A percentile compares a stretch with the other conserved stretches of the same genome.
Evolutionary conservation across 768 basidiomycete species (phyloP).

Genomic region (Suillus lakei): DNA sequence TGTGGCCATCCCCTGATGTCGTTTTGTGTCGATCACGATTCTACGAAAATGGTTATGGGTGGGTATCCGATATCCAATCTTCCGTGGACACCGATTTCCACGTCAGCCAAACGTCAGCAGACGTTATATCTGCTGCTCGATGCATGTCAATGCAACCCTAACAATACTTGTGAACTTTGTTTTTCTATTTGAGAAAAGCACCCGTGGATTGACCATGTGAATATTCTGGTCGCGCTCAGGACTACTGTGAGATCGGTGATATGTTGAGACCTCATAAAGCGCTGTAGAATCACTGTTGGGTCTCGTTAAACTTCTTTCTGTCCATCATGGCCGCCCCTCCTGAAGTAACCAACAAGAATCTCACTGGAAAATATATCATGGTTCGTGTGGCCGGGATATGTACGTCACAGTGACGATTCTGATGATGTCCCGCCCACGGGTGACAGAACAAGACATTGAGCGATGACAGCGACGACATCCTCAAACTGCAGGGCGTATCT

Average conservation of each 20-base stretch:
- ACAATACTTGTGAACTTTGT: no score
- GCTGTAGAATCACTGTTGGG: no score
- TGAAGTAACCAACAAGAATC: conserved; percentile 59
- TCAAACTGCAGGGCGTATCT: conserved; percentile 70
- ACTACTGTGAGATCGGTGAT: not conserved
- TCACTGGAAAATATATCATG: conserved; percentile 67
- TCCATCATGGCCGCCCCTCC: conserved; percentile 67
- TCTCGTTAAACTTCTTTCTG: not conserved
- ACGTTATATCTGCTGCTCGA: no score
- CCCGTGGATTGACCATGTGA: not conserved
- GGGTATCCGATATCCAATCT: not conserved
- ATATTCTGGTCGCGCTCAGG: not conserved
- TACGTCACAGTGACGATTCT: not conserved
- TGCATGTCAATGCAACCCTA: no score
- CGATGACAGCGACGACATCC: conserved; percentile 64
- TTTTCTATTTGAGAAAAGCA: not conserved
- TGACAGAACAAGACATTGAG: conserved; percentile 71
- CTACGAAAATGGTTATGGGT: no score
- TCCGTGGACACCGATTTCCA: no score
- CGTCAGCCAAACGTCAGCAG: no score
- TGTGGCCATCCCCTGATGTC: no score
- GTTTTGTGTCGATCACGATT: no score
- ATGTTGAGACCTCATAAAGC: not conserved
- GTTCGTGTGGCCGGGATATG: conserved; percentile 38
- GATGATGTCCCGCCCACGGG: conserved; percentile 8